These are phyloP conservation scores for Salix viminalis DNA, from an alignment of 345 rosid genomes.

Conservation along the genomic window DNA sequence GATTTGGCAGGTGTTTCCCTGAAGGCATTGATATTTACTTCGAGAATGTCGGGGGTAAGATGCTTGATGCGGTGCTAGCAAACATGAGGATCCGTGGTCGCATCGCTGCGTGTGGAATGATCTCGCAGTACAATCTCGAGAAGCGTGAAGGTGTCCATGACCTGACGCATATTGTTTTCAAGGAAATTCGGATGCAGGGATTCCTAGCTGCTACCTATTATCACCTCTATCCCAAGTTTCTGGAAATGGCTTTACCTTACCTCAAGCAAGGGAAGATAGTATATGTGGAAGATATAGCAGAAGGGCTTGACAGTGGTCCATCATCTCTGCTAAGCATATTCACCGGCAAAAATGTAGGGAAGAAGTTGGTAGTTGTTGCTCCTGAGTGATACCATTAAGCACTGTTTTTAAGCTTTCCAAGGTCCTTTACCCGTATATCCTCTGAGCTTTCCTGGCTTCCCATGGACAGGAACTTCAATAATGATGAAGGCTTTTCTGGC, in stretches of 20 bases:
- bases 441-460: no score
- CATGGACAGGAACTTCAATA: no score
- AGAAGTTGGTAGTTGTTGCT: background rate
- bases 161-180: background rate
- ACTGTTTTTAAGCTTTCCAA: no score
- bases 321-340: slow-evolving; percentile 16
- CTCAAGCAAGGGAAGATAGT: slow-evolving; percentile 6
- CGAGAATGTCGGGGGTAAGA: slow-evolving; percentile 7
- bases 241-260: slow-evolving; percentile 9
- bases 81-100: slow-evolving; percentile 12
- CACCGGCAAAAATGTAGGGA: background rate
- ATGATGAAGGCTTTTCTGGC: no score
- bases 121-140: slow-evolving; percentile 9
- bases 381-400: no score
- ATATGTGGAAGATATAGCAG: slow-evolving; percentile 3
- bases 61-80: slow-evolving; percentile 9
- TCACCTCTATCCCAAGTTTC: slow-evolving; percentile 4
- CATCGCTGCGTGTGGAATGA: slow-evolving; percentile 12
- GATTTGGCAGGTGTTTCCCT: slow-evolving; percentile 6
- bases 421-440: no score
- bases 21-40: slow-evolving; percentile 13
- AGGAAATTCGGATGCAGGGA: background rate
- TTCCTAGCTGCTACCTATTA: background rate
- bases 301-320: slow-evolving; percentile 18
- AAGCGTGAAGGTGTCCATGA: slow-evolving; percentile 4